These are phyloP conservation scores for Aspergillus saccharolyticus DNA, from an alignment of 495 filamentous ascomycete species.

Conservation along the genomic window DNA sequence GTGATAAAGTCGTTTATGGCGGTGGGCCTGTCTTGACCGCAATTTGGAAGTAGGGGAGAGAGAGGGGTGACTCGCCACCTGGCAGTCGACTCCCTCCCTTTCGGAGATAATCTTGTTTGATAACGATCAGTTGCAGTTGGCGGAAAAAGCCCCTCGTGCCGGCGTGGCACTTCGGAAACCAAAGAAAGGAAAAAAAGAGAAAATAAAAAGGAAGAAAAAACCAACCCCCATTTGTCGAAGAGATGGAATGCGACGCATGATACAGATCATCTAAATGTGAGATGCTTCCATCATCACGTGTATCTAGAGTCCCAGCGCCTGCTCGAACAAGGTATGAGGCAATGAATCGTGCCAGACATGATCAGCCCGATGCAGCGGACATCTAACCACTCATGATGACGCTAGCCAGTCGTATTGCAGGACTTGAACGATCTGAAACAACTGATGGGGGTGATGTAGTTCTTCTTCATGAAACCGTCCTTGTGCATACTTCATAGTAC, in stretches of 20 bases:
- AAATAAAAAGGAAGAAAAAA: no score
- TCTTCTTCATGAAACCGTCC: not conserved
- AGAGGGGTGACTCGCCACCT: conserved; percentile 4
- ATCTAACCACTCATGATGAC: not conserved
- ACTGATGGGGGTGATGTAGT: not conserved
- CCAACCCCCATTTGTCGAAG: no score
- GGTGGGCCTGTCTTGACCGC: conserved; percentile 11
- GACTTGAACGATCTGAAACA: not conserved
- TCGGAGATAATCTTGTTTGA: conserved; percentile 4
- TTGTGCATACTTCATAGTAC: no score
- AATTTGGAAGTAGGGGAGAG: not conserved
- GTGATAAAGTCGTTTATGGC: not conserved
- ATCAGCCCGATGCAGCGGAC: not conserved
- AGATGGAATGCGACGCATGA: not conserved
- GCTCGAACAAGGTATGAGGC: not conserved
- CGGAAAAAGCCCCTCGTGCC: not conserved
- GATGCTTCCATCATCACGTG: not conserved
- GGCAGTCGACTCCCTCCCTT: conserved; percentile 4
- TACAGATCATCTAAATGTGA: not conserved
- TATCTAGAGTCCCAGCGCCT: not conserved
- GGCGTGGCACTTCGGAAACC: no score
- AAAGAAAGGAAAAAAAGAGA: no score
- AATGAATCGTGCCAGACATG: not conserved
- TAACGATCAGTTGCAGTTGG: not conserved
- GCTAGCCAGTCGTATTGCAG: not conserved